phyloP scores from a whole-genome alignment of 1,284 basidiomycete species.

The Fistulinella cinereoalba region DNA sequence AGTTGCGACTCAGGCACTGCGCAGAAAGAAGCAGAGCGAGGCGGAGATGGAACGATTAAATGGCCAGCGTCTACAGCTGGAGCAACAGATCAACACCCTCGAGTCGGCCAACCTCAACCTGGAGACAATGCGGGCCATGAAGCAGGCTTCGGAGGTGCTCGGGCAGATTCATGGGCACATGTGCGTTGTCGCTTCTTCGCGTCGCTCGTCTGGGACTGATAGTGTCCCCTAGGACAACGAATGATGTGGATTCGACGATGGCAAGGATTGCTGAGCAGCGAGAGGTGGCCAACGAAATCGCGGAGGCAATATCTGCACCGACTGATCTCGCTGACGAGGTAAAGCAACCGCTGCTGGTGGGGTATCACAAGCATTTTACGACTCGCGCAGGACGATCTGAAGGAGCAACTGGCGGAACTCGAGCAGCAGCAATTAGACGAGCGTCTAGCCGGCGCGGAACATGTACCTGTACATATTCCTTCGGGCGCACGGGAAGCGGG shows the following conservation, averaged over 20 bases:
- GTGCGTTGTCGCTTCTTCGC: slow-evolving; percentile 48
- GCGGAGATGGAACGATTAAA: slow-evolving; percentile 85
- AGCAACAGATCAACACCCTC: slow-evolving; percentile 96
- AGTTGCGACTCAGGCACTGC: slow-evolving; percentile 82
- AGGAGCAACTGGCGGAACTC: slow-evolving; percentile 82
- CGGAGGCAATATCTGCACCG: slow-evolving; percentile 89
- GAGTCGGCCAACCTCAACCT: slow-evolving; percentile 98
- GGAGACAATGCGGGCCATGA: slow-evolving; percentile 98
- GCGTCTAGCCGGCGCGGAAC: slow-evolving; percentile 84
- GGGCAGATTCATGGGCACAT: slow-evolving; percentile 90
- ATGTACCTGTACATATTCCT: slow-evolving; percentile 87
- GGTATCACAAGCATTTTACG: slow-evolving; percentile 5
- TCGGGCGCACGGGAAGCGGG: slow-evolving; percentile 58
- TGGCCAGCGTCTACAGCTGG: slow-evolving; percentile 88
- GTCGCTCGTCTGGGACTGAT: slow-evolving; percentile 1
- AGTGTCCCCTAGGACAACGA: slow-evolving; percentile 63
- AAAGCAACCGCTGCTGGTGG: slow-evolving; percentile 21
- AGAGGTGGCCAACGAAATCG: slow-evolving; percentile 93
- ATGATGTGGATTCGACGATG: slow-evolving; percentile 94
- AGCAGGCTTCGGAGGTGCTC: slow-evolving; percentile 90
- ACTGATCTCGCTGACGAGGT: slow-evolving; percentile 75
- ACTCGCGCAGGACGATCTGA: slow-evolving; percentile 70
- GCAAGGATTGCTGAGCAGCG: slow-evolving; percentile 88
- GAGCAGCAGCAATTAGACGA: slow-evolving; percentile 93
- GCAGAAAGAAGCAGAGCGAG: slow-evolving; percentile 93